These are phyloP conservation scores for Kwoniella bestiolae DNA, from an alignment of 768 basidiomycete genomes.

Conservation along the genomic window DNA sequence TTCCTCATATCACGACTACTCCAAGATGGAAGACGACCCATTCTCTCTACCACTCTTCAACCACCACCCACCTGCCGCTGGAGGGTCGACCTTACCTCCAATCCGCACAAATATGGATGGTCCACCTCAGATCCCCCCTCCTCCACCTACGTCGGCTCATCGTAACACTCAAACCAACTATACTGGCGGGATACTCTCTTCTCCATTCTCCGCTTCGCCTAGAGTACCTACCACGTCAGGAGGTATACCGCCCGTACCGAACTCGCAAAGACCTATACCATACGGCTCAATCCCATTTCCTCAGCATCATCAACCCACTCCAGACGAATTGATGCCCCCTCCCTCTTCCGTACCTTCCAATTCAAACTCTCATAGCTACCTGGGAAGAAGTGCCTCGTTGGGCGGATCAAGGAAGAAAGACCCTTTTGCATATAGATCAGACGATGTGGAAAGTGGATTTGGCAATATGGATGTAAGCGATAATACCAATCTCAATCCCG, in stretches of 20 bases:
- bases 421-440: slow-evolving; percentile 51
- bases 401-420: slow-evolving; percentile 51
- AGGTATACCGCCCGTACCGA: slow-evolving; percentile 1
- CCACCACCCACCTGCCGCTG: slow-evolving; percentile 14
- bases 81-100: slow-evolving; percentile 14
- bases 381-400: slow-evolving; percentile 52
- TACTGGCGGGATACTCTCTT: slow-evolving; percentile 11
- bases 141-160: slow-evolving; percentile 22
- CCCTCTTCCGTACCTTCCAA: slow-evolving; percentile 27
- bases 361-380: slow-evolving; percentile 35
- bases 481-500: background rate
- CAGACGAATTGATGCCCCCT: slow-evolving; percentile 39
- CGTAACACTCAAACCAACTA: slow-evolving; percentile 2
- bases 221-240: slow-evolving; percentile 2
- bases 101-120: slow-evolving; percentile 17
- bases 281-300: background rate
- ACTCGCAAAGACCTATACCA: slow-evolving; percentile 22
- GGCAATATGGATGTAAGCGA: slow-evolving; percentile 48
- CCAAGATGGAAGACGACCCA: slow-evolving; percentile 29
- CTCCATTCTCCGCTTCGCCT: slow-evolving; percentile 23
- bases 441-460: slow-evolving; percentile 54
- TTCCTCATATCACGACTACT: slow-evolving; percentile 44
- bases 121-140: slow-evolving; percentile 18
- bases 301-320: slow-evolving; percentile 3
- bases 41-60: slow-evolving; percentile 48